These are phyloP conservation scores for Alloteropsis angusta DNA, from an alignment of 202 grass and related monocot genomes.

Conservation along the genomic window DNA sequence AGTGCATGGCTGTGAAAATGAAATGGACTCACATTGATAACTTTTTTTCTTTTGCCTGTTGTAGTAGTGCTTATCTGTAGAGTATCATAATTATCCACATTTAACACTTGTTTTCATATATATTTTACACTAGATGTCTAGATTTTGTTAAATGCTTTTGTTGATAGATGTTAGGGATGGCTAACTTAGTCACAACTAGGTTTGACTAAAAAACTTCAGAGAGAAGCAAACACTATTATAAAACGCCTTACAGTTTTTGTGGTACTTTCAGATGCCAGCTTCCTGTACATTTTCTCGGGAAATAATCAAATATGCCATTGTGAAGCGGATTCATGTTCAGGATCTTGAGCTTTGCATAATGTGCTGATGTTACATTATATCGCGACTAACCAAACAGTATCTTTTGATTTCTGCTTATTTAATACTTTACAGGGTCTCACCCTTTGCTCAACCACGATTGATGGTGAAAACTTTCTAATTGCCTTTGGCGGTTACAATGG, in stretches of 20 bases:
- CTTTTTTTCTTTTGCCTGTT: background rate
- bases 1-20: background rate
- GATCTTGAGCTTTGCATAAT: background rate
- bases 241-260: background rate
- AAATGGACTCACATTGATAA: background rate
- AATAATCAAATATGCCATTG: conserved; percentile 1
- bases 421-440: conserved; percentile 64
- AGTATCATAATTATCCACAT: background rate
- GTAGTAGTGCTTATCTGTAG: background rate
- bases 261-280: background rate
- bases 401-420: conserved; percentile 6
- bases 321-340: background rate
- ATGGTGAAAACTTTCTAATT: conserved; percentile 61
- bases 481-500: conserved; percentile 97
- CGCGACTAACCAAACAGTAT: background rate
- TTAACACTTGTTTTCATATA: background rate
- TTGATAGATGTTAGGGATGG: background rate
- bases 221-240: background rate
- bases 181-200: background rate
- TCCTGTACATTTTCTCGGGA: background rate
- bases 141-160: conserved; percentile 4
- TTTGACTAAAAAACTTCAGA: conserved; percentile 6
- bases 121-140: background rate
- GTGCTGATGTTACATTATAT: background rate
- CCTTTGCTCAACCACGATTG: conserved; percentile 58